These are phyloP conservation scores for Closterium sp. DNA, from an alignment of 139 green algal species.

Conservation along the genomic window DNA sequence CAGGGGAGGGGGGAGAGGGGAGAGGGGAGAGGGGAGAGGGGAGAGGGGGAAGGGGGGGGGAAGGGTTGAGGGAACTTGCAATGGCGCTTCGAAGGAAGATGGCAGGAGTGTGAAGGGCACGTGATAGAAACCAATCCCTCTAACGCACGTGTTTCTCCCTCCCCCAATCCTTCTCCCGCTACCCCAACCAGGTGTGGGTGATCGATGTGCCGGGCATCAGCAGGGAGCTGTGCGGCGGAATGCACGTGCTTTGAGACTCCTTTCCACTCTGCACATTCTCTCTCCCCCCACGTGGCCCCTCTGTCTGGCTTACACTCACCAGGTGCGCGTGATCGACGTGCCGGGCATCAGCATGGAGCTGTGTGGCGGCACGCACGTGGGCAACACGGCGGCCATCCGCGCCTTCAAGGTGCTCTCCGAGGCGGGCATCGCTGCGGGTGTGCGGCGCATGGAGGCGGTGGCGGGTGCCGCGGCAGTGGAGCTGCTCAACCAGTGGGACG, in stretches of 20 bases:
- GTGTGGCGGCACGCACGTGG: constrained; percentile 70
- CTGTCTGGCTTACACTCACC: no score
- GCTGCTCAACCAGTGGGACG: constrained; percentile 67
- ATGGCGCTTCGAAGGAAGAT: no score
- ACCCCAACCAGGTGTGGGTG: no score
- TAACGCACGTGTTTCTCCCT: no score
- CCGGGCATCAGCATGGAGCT: constrained; percentile 81
- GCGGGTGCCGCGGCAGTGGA: constrained; percentile 73
- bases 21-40: no score
- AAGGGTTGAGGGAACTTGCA: no score
- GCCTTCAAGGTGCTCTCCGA: constrained; percentile 82
- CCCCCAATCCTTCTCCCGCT: no score
- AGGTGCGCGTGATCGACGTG: constrained; percentile 83
- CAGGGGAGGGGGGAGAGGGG: no score
- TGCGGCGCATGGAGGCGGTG: constrained; percentile 87
- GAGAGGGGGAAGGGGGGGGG: constrained; percentile 64
- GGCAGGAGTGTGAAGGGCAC: no score
- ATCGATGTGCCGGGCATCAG: constrained; percentile 73
- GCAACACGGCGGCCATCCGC: constrained; percentile 71
- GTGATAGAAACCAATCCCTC: no score
- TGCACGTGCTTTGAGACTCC: constrained; percentile 56
- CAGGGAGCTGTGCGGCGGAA: constrained; percentile 74
- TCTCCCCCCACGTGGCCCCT: no score
- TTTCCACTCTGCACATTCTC: no score
- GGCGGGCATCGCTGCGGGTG: constrained; percentile 77